Evolutionary conservation across 2,329 filamentous ascomycete species (phyloP).

Genomic region (Raffaelea ambrosiae): DNA sequence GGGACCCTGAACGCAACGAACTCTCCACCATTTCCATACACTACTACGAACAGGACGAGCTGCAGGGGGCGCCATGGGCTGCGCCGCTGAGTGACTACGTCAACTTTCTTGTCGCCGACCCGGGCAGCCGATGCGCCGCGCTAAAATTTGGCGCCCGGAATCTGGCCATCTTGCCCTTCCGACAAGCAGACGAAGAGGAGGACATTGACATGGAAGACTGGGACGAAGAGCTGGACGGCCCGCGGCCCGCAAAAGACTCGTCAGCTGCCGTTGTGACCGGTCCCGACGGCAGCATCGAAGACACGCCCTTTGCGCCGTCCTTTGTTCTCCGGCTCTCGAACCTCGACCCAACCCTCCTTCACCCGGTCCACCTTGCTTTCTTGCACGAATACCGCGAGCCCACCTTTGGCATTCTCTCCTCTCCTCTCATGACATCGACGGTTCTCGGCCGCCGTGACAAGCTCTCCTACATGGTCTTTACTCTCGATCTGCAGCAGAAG

Average conservation of each 20-base stretch:
- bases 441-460: slow-evolving; percentile 79
- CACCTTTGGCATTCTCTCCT: slow-evolving; percentile 89
- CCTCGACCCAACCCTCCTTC: slow-evolving; percentile 77
- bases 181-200: slow-evolving; percentile 60
- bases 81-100: slow-evolving; percentile 64
- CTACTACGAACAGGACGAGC: slow-evolving; percentile 93
- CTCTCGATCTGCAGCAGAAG: slow-evolving; percentile 84
- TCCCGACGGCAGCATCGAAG: slow-evolving; percentile 37
- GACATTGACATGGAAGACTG: slow-evolving; percentile 89
- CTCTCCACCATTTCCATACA: slow-evolving; percentile 91
- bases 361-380: slow-evolving; percentile 87
- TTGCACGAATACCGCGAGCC: slow-evolving; percentile 95
- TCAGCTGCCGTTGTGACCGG: slow-evolving; percentile 29
- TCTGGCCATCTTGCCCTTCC: slow-evolving; percentile 88
- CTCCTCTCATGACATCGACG: slow-evolving; percentile 62
- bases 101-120: slow-evolving; percentile 81
- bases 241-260: slow-evolving; percentile 40
- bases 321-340: slow-evolving; percentile 88
- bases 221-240: slow-evolving; percentile 72
- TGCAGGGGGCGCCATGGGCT: slow-evolving; percentile 75
- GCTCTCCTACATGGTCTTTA: slow-evolving; percentile 88
- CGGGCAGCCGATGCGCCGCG: slow-evolving; percentile 84
- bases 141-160: slow-evolving; percentile 86
- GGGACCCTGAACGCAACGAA: slow-evolving; percentile 72
- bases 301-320: slow-evolving; percentile 76